Evolutionary conservation across 257 asterid genomes (phyloP).

Genomic region (Solanum boliviense): DNA sequence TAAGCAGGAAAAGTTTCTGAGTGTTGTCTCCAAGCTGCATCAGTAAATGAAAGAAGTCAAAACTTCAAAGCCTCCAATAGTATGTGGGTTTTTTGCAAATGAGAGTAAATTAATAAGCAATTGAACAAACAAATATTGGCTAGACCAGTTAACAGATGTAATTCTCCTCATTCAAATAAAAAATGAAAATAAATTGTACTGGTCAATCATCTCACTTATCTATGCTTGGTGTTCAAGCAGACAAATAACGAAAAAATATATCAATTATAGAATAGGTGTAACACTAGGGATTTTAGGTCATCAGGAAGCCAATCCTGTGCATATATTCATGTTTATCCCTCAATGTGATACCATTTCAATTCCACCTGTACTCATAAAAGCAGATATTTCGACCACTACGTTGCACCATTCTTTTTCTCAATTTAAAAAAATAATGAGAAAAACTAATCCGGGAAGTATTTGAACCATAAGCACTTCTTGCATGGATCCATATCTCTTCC

Average conservation of each 20-base stretch:
- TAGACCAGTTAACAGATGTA: background rate
- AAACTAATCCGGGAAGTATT: background rate
- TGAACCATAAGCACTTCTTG: background rate
- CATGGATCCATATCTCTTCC: background rate
- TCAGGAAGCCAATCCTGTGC: background rate
- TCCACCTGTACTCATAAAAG: background rate
- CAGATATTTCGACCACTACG: background rate
- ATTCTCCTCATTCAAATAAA: background rate
- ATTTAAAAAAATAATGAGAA: background rate
- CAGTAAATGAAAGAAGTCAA: background rate
- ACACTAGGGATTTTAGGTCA: background rate
- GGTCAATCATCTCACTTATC: background rate
- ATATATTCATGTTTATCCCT: background rate
- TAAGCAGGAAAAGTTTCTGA: constrained; percentile 94
- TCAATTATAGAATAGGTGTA: background rate
- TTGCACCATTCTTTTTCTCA: background rate
- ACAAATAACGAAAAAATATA: background rate
- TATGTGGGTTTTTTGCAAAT: background rate
- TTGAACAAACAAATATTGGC: background rate
- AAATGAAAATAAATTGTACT: background rate
- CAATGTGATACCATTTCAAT: background rate
- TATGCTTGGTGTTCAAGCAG: background rate
- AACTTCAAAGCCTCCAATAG: background rate
- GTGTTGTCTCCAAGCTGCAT: constrained; percentile 90
- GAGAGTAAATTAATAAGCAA: background rate